phyloP scores from a whole-genome alignment of 1,284 basidiomycete species.

The Marasmius oreades region DNA sequence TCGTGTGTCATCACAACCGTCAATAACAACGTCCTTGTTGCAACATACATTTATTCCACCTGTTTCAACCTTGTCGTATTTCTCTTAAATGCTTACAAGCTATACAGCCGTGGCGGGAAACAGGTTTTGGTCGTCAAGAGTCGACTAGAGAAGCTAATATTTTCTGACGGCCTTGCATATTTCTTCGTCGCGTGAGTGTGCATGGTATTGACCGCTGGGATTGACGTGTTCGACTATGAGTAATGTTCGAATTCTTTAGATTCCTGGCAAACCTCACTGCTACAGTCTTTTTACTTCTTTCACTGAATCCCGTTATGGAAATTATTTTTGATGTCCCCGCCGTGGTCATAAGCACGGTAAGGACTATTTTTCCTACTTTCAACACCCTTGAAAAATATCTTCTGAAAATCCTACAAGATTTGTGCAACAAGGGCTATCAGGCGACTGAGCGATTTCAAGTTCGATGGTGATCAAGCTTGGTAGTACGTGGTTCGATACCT shows the following conservation, averaged over 20 bases:
- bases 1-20: conserved; percentile 56
- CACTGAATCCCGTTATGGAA: conserved; percentile 18
- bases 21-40: conserved; percentile 48
- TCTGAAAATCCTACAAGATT: conserved; percentile 1
- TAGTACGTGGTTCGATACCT: conserved; percentile 11
- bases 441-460: conserved; percentile 14
- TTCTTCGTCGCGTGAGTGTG: conserved; percentile 71
- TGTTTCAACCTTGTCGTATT: conserved; percentile 65
- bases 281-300: conserved; percentile 30
- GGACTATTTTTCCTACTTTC: conserved; percentile 11
- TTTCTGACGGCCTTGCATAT: conserved; percentile 67
- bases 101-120: conserved; percentile 31
- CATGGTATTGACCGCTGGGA: neutral
- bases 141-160: conserved; percentile 46
- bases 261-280: conserved; percentile 65
- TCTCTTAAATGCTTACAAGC: conserved; percentile 56
- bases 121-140: conserved; percentile 7
- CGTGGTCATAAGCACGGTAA: conserved; percentile 37
- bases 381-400: neutral
- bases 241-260: conserved; percentile 27
- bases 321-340: conserved; percentile 34
- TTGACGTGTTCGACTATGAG: neutral
- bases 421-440: conserved; percentile 13
- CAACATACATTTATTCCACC: conserved; percentile 72
- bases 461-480: conserved; percentile 18